Conservation (phyloP, 2,329 filamentous ascomycete genomes). For the Fusarium luffae region DNA sequence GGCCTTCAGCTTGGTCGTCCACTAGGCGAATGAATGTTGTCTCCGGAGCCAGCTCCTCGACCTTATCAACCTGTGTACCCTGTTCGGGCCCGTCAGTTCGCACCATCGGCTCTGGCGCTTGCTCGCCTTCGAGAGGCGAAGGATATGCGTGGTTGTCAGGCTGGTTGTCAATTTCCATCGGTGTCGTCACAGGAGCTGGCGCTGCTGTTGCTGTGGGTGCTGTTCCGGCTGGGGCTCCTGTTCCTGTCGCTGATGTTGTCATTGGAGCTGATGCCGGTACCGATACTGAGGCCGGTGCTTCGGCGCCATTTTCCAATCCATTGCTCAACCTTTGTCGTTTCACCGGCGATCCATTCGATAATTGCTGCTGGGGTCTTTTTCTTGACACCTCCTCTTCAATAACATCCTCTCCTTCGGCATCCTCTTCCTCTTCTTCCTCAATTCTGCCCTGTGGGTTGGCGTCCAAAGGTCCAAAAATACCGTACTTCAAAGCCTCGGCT, state of each 20-base stretch:
- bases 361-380: conserved; percentile 63
- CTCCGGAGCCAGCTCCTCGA: conserved; percentile 67
- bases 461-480: conserved; percentile 68
- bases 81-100: conserved; percentile 72
- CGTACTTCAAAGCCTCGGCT: conserved; percentile 60
- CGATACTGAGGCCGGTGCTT: conserved; percentile 48
- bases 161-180: conserved; percentile 70
- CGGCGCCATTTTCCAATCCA: conserved; percentile 67
- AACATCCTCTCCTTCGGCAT: conserved; percentile 52
- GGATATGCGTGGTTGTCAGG: conserved; percentile 71
- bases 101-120: conserved; percentile 62
- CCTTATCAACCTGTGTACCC: conserved; percentile 73
- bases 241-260: conserved; percentile 17
- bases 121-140: conserved; percentile 70
- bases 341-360: conserved; percentile 66
- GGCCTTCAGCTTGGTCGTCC: conserved; percentile 54
- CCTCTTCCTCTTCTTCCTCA: conserved; percentile 55
- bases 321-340: conserved; percentile 72
- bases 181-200: conserved; percentile 55
- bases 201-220: conserved; percentile 26
- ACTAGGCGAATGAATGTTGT: conserved; percentile 71
- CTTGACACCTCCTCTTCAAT: conserved; percentile 55
- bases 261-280: conserved; percentile 36
- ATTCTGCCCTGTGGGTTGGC: conserved; percentile 57
- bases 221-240: conserved; percentile 25